A percentile compares a stretch with the other conserved stretches of the same genome.
Evolutionary conservation across 305 asterid genomes (phyloP).

Genomic region (Fraxinus baroniana): DNA sequence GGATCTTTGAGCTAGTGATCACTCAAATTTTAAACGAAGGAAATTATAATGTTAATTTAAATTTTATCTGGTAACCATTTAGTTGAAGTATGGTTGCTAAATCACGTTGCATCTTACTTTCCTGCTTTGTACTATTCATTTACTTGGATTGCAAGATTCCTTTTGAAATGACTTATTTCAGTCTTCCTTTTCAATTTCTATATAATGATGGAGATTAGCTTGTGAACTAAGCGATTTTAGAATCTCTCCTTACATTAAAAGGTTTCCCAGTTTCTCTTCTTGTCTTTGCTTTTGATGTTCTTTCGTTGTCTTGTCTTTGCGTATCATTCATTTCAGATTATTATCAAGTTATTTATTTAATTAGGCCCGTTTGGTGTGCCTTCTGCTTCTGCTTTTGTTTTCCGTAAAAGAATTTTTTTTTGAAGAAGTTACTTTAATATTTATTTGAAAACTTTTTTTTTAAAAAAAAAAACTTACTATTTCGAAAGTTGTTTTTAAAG

Average conservation of each 20-base stretch:
- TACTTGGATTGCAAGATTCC: background rate
- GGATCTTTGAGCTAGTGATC: slow-evolving; percentile 55
- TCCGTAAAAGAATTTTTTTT: too few species aligned
- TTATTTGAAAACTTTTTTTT: too few species aligned
- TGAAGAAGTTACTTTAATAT: too few species aligned
- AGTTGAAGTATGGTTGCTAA: background rate
- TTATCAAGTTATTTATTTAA: background rate
- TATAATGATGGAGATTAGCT: background rate
- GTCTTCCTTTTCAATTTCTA: background rate
- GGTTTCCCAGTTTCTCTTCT: background rate
- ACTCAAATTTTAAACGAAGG: background rate
- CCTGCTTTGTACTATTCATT: background rate
- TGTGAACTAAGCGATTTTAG: background rate
- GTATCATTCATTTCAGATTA: background rate
- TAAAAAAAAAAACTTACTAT: too few species aligned
- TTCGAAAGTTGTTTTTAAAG: too few species aligned
- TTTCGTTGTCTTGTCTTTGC: background rate
- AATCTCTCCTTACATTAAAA: background rate
- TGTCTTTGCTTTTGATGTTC: too few species aligned
- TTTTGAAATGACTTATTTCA: background rate
- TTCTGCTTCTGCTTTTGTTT: too few species aligned
- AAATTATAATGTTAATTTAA: background rate
- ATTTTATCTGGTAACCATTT: background rate
- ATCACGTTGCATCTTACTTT: background rate
- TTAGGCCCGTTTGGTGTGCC: too few species aligned